Evolutionary conservation across 169 alveolate genomes (phyloP).

Genomic region (Plasmodium billcollinsi): DNA sequence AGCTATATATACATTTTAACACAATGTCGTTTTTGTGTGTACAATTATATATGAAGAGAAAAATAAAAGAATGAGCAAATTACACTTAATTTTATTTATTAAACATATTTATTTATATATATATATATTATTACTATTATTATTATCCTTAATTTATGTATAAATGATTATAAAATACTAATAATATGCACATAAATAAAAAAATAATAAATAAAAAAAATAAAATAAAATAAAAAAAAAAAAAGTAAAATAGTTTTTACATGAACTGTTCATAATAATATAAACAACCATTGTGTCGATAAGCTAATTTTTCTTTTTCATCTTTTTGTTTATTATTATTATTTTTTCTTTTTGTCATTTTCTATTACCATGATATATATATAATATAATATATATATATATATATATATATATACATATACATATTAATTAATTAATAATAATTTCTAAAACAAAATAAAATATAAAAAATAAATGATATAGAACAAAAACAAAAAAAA

Average conservation of each 20-base stretch:
- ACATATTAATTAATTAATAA: not conserved
- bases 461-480: not conserved
- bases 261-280: conserved; percentile 42
- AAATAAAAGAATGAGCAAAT: conserved; percentile 20
- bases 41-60: conserved; percentile 41
- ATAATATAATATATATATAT: too few species aligned
- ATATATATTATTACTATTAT: too few species aligned
- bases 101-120: conserved; percentile 3
- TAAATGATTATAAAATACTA: conserved; percentile 35
- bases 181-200: conserved; percentile 26
- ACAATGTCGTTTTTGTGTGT: conserved; percentile 78
- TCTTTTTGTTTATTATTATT: not conserved
- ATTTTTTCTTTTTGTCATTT: too few species aligned
- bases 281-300: conserved; percentile 24
- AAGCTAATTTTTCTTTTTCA: conserved; percentile 66
- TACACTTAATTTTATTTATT: conserved; percentile 34
- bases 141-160: conserved; percentile 42
- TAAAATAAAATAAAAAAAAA: not conserved
- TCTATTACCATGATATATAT: too few species aligned
- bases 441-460: not conserved
- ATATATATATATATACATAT: too few species aligned
- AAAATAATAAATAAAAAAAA: not conserved
- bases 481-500: not conserved
- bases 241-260: conserved; percentile 35
- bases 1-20: conserved; percentile 36